Evolutionary conservation across 106 monocot species (phyloP), one percentile per base, ranked within the genome.

Genomic region (Hemerocallis citrina): DNA sequence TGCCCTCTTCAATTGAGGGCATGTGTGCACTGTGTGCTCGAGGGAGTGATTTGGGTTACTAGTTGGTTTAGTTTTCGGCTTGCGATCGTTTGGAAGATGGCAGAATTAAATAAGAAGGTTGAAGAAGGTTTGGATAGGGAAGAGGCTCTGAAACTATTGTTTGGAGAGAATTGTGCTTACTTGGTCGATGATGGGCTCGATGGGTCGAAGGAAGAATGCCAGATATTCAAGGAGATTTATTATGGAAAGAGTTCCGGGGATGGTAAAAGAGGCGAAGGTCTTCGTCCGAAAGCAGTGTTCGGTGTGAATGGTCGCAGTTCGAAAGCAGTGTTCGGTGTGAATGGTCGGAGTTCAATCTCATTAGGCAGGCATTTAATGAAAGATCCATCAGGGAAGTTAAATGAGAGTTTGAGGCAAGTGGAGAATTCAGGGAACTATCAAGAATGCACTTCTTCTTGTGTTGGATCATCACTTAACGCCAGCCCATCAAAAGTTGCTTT

Each of bases 221-320:
- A 57, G 34, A 76, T 92, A 49, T 88, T 84, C 38, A 57, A 67
- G 43, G 81, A 88, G 41, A 44, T 87, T 13, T 84, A 84, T 27
- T 62, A 61, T 61, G 42, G 73, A 64, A 60, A 31, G 2, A 20
- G 51, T 25, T 31, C 33, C 0, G 29, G 42, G 24, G 44, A 48
- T 48, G 43, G 55, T 9, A 20, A 69, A n/a, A 47, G n/a, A 20
- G 31, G 7, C 34, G 21, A 56, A 13, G 4, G 27, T 29, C 16
- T 28, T 10, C 7, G 22, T 52, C 17, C 36, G 23, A 39, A 51
- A 55, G 23, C 13, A 35, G 5, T 19, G 14, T n/a, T n/a, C n/a
- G n/a, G n/a, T n/a, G n/a, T n/a, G n/a, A n/a, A n/a, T n/a, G n/a
- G n/a, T n/a, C n/a, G n/a, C n/a, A n/a, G n/a, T n/a, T n/a, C n/a